A percentile compares a stretch with the other conserved stretches of the same genome.
These are phyloP conservation scores for Colletotrichum acutatum DNA, from an alignment of 2,329 filamentous ascomycete genomes.

Conservation along the genomic window DNA sequence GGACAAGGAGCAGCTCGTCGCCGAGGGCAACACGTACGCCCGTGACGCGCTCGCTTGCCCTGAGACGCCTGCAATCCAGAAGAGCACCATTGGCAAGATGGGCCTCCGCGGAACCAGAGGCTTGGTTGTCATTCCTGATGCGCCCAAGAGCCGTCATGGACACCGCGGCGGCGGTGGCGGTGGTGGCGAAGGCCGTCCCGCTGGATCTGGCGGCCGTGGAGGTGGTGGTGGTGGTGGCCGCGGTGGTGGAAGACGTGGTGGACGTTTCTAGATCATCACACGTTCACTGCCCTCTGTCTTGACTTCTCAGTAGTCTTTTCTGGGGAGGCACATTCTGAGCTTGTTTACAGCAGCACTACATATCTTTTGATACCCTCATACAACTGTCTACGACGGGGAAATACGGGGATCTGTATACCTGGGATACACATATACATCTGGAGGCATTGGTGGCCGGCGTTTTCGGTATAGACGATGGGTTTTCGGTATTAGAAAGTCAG, in stretches of 20 bases:
- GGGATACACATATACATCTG: slow-evolving; percentile 2
- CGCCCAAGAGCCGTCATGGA: slow-evolving; percentile 44
- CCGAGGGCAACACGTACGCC: slow-evolving; percentile 62
- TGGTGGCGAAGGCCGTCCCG: slow-evolving; percentile 16
- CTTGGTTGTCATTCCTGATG: slow-evolving; percentile 57
- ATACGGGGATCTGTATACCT: not conserved
- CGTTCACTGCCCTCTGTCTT: not conserved
- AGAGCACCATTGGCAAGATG: slow-evolving; percentile 66
- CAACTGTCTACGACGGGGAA: slow-evolving; percentile 14
- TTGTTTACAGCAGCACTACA: slow-evolving; percentile 8
- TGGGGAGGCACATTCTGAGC: not conserved
- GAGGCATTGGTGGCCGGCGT: slow-evolving; percentile 1
- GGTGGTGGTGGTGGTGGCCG: slow-evolving; percentile 20
- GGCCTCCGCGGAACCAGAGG: slow-evolving; percentile 64
- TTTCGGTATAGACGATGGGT: not conserved
- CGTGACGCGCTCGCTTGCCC: slow-evolving; percentile 57
- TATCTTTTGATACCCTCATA: slow-evolving; percentile 11
- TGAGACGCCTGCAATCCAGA: slow-evolving; percentile 59
- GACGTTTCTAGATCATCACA: not conserved
- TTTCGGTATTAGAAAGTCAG: not conserved
- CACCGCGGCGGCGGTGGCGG: slow-evolving; percentile 40
- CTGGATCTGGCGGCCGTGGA: slow-evolving; percentile 22
- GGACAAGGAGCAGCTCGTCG: slow-evolving; percentile 58
- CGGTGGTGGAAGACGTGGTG: slow-evolving; percentile 25
- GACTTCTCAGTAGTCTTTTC: not conserved